Evolutionary conservation across 768 basidiomycete species (phyloP), one percentile per base, ranked within the genome.

Genomic region (Agaricus sinodeliciosus): DNA sequence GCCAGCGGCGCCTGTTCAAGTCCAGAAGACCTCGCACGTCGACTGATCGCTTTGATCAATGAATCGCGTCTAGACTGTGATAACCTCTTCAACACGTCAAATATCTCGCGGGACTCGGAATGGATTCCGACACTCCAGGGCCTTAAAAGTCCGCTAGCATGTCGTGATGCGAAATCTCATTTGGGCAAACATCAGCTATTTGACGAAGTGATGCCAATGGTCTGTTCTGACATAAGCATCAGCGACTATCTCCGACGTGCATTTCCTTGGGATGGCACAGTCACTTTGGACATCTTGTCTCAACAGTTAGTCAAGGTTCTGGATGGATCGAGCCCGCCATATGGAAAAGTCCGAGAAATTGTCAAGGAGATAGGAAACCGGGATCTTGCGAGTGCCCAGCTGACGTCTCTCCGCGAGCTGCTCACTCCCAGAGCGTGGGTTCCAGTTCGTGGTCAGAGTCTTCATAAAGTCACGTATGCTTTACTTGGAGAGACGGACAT

Each of bases 61-160:
- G 37, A 39, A 9, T n/a, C 26, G 12, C 27, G 27, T 13, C 15
- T 45, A 9, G 43, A 53, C 39, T 53, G 51, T 40, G 36, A 27
- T 19, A 6, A 7, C 3, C 37, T 43, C 16, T 49, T 36, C 15
- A n/a, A 43, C 9, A 12, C 28, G 2, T 16, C 48, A 1, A 13
- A 42, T 31, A n/a, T 43, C 18, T 44, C 56, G 19, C 45, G 52
- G 39, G 25, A 55, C 6, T 35, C 57, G 6, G 37, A 39, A 16
- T 77, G 76, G 74, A 55, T 78, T 5, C 76, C 75, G 0, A 74
- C 74, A 1, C 55, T 49, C 12, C 44, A 54, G 25, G 72, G 72
- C 4, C 58, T 77, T n/a, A 52, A 63, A 11, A 55, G 55, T 3
- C 60, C 67, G 15, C 53, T 45, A 0, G 52, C 62, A 12, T 73